These are phyloP conservation scores for Echria macrotheca DNA, from an alignment of 495 filamentous ascomycete genomes.

Conservation along the genomic window DNA sequence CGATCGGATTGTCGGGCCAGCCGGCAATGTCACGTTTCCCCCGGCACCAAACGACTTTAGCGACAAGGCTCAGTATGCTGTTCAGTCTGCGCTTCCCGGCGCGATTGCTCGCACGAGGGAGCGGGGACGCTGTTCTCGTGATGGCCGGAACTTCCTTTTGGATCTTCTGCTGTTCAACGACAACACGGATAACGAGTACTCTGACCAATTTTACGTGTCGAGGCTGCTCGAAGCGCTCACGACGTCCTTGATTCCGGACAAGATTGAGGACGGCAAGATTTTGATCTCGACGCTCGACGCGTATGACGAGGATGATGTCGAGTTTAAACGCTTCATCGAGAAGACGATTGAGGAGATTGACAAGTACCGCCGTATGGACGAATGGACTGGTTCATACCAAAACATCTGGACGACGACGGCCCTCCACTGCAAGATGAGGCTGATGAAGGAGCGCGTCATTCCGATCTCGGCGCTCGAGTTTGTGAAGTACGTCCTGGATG, in stretches of 20 bases:
- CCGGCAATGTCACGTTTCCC: constrained; percentile 53
- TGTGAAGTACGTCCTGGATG: constrained; percentile 71
- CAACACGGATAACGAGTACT: constrained; percentile 80
- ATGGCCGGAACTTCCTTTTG: constrained; percentile 72
- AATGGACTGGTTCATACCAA: constrained; percentile 86
- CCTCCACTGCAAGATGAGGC: constrained; percentile 64
- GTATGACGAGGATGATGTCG: constrained; percentile 36
- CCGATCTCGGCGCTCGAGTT: constrained; percentile 60
- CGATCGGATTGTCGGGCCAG: constrained; percentile 40
- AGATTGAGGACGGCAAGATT: constrained; percentile 50
- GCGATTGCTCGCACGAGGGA: constrained; percentile 77
- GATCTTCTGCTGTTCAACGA: constrained; percentile 90
- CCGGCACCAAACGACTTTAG: constrained; percentile 85
- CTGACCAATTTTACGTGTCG: constrained; percentile 82
- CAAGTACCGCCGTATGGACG: constrained; percentile 84
- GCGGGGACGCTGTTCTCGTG: constrained; percentile 67
- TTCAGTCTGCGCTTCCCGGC: constrained; percentile 74
- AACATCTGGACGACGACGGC: constrained; percentile 84
- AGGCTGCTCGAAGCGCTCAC: constrained; percentile 74
- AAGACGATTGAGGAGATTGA: constrained; percentile 80
- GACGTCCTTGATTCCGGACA: constrained; percentile 61
- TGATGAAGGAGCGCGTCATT: constrained; percentile 68
- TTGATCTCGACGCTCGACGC: constrained; percentile 26
- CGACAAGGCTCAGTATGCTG: constrained; percentile 71
- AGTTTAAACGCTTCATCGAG: constrained; percentile 51